Evolutionary conservation across 768 basidiomycete species (phyloP).

Genomic region (Tricholoma saponaceum): DNA sequence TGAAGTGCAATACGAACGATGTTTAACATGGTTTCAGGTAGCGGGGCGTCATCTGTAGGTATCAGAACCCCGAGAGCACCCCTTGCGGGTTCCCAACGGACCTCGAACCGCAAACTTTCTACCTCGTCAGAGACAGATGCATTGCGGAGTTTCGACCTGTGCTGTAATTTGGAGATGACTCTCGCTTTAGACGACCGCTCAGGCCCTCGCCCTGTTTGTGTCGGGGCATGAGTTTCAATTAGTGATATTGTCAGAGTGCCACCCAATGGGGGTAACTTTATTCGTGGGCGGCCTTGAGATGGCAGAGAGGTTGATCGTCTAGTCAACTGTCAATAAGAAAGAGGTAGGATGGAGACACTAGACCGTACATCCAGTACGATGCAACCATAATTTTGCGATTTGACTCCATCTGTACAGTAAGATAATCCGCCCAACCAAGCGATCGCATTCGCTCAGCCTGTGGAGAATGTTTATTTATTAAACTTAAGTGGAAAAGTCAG

Average conservation of each 20-base stretch:
- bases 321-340: not conserved
- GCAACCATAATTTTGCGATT: slow-evolving; percentile 65
- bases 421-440: slow-evolving; percentile 82
- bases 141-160: slow-evolving; percentile 54
- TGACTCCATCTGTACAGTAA: slow-evolving; percentile 66
- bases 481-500: not conserved
- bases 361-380: slow-evolving; percentile 84
- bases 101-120: slow-evolving; percentile 63
- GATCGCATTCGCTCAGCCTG: slow-evolving; percentile 73
- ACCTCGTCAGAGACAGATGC: slow-evolving; percentile 68
- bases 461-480: slow-evolving; percentile 11
- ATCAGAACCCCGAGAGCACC: slow-evolving; percentile 61
- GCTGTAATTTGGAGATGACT: slow-evolving; percentile 59
- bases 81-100: slow-evolving; percentile 73
- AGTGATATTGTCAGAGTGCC: slow-evolving; percentile 75
- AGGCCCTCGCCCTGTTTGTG: slow-evolving; percentile 38
- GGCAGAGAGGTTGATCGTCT: slow-evolving; percentile 23
- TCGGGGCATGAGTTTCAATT: slow-evolving; percentile 41
- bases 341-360: not conserved
- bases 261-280: slow-evolving; percentile 56
- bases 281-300: slow-evolving; percentile 27
- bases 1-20: slow-evolving; percentile 46
- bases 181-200: slow-evolving; percentile 51
- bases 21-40: slow-evolving; percentile 38
- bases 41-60: slow-evolving; percentile 39